Evolutionary conservation across 2,329 filamentous ascomycete species (phyloP), one percentile per base, ranked within the genome.

Genomic region (Pezicula neosporulosa): DNA sequence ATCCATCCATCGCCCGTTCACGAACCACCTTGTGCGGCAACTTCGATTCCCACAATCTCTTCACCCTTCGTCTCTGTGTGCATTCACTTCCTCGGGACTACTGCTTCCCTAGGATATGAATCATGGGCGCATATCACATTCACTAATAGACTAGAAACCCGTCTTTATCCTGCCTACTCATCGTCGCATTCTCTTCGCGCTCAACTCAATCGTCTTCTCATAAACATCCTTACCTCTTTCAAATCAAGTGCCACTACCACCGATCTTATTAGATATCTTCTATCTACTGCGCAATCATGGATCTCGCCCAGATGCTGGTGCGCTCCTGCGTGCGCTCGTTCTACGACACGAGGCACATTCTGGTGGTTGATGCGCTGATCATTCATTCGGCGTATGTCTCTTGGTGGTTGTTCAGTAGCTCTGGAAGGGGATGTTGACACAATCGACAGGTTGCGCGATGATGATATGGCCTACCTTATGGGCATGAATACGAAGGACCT

Each of bases 401-500:
- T 54, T 55, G 37, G 42, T 41, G 41, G 19, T 8, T 50, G 47
- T 19, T 47, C 42, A 45, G 19, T 27, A 12, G 28, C 41, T 55
- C 35, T 44, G 47, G 50, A 55, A 55, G 27, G 50, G 44, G 39
- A 61, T 55, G 55, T 61, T 64, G 54, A 67, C 57, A 62, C 44
- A 44, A 51, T 49, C 58, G 55, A 62, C 64, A 84, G 82, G 50
- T 78, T 97, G 53, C 87, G 90, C 64, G 89, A 96, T 65, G 86
- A 91, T 65, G 94, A 99, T 65, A 77, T 99, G 56, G 88, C 89
- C 41, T 86, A 90, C 63, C 77, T 97, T 21, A 86, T 97, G 71
- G 86, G 86, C 56, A 91, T 95, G 72, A 93, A 96, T 67, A 85
- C 86, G 38, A 97, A 99, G 68, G 89, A 95, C 63, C 80, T 97